These are phyloP conservation scores for Termitomyces sp. DNA, from an alignment of 768 basidiomycete genomes.

Conservation along the genomic window DNA sequence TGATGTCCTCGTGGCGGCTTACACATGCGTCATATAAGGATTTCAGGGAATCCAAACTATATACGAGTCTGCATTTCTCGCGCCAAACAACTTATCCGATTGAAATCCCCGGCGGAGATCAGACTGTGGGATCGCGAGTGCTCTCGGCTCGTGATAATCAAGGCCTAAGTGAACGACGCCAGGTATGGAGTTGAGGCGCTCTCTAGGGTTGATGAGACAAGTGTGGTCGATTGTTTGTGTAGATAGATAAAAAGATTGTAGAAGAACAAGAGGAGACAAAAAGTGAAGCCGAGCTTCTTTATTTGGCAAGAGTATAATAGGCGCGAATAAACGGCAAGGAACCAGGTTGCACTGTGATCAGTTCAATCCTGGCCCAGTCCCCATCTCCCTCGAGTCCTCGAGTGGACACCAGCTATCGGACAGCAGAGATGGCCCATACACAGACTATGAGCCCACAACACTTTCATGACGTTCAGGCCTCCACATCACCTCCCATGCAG, in stretches of 20 bases:
- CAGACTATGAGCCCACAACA: conserved; percentile 36
- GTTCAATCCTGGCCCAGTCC: conserved; percentile 15
- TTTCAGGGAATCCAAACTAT: not conserved
- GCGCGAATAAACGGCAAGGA: conserved; percentile 13
- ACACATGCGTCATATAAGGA: not conserved
- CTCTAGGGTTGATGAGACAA: not conserved
- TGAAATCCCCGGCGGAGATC: not conserved
- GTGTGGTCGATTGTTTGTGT: not conserved
- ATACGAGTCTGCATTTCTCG: not conserved
- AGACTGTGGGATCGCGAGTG: not conserved
- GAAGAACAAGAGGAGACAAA: conserved; percentile 4
- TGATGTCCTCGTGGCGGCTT: not conserved
- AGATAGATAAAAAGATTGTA: not conserved
- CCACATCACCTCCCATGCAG: conserved; percentile 26
- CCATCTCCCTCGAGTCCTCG: conserved; percentile 16
- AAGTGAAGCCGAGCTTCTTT: conserved; percentile 10
- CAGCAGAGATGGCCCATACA: conserved; percentile 33
- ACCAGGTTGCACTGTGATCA: conserved; percentile 17
- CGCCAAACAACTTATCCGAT: not conserved
- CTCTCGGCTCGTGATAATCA: not conserved
- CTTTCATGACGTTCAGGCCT: conserved; percentile 24
- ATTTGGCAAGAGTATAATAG: conserved; percentile 20
- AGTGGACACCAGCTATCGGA: conserved; percentile 9
- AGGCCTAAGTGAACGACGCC: not conserved
- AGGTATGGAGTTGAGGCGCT: not conserved